Percentiles rank a stretch among this genome's conserved stretches.
Evolutionary conservation across 148 eudicot genomes (phyloP).

Genomic region (Rhododendron ovatum): DNA sequence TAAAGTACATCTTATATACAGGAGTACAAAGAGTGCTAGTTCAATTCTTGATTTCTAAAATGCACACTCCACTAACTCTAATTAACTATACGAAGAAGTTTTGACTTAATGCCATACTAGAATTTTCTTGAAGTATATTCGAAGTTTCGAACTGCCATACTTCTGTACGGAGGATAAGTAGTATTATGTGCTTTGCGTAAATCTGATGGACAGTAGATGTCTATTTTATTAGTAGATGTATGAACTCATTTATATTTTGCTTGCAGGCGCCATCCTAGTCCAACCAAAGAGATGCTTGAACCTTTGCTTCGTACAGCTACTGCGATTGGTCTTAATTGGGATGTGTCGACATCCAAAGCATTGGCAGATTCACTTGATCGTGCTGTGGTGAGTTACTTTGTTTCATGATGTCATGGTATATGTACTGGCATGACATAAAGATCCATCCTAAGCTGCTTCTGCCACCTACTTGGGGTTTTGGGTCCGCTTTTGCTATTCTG

Average conservation of each 20-base stretch:
- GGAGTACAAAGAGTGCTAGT: not conserved
- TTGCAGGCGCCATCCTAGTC: constrained; percentile 93
- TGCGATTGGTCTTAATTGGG: constrained; percentile 79
- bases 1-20: not conserved
- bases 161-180: not conserved
- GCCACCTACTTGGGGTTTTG: not conserved
- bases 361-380: constrained; percentile 93
- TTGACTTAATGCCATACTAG: not conserved
- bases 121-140: not conserved
- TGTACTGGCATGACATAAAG: not conserved
- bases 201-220: not conserved
- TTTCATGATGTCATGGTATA: not conserved
- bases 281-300: constrained; percentile 97
- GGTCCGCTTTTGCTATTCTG: not conserved
- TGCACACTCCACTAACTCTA: not conserved
- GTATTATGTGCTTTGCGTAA: not conserved
- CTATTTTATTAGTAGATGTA: not conserved
- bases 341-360: constrained; percentile 87
- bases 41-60: not conserved
- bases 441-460: not conserved
- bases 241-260: constrained; percentile 11
- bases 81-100: not conserved
- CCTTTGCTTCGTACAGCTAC: constrained; percentile 90
- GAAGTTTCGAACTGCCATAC: not conserved
- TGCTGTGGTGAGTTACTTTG: constrained; percentile 59